These are phyloP conservation scores for Strigomonas culicis DNA, from an alignment of 208 protist species.

Conservation along the genomic window DNA sequence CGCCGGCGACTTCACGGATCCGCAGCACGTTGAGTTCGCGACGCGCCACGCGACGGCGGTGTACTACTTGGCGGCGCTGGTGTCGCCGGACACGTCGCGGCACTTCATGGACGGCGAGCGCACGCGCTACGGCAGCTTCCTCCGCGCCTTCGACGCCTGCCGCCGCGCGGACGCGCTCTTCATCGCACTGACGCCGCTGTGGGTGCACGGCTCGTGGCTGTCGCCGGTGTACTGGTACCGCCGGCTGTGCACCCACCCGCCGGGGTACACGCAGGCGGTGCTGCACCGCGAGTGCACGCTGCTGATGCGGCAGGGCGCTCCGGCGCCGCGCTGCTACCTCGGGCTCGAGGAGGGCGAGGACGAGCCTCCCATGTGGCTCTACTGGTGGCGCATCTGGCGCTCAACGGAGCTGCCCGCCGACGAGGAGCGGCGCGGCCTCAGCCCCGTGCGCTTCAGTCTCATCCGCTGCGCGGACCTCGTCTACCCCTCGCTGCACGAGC, in stretches of 20 bases:
- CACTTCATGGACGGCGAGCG: conserved; percentile 3
- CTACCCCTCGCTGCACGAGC: conserved; percentile 52
- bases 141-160: conserved; percentile 50
- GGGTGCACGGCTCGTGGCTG: conserved; percentile 38
- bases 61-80: conserved; percentile 39
- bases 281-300: conserved; percentile 48
- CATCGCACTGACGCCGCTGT: conserved; percentile 54
- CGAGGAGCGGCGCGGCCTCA: conserved; percentile 13
- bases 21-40: conserved; percentile 42
- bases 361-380: conserved; percentile 23
- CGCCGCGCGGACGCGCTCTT: conserved; percentile 64
- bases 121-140: conserved; percentile 36
- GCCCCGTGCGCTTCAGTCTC: conserved; percentile 49
- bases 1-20: conserved; percentile 34
- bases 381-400: conserved; percentile 36
- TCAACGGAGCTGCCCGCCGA: conserved; percentile 39
- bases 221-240: conserved; percentile 68
- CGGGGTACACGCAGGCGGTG: conserved; percentile 50
- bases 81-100: conserved; percentile 16
- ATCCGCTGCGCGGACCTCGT: conserved; percentile 62
- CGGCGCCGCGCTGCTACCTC: conserved; percentile 39
- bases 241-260: conserved; percentile 28
- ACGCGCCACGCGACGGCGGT: conserved; percentile 51
- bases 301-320: conserved; percentile 31
- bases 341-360: conserved; percentile 28